Conservation (phyloP, 306 rosid species). For the Hippophae gyantsensis region DNA sequence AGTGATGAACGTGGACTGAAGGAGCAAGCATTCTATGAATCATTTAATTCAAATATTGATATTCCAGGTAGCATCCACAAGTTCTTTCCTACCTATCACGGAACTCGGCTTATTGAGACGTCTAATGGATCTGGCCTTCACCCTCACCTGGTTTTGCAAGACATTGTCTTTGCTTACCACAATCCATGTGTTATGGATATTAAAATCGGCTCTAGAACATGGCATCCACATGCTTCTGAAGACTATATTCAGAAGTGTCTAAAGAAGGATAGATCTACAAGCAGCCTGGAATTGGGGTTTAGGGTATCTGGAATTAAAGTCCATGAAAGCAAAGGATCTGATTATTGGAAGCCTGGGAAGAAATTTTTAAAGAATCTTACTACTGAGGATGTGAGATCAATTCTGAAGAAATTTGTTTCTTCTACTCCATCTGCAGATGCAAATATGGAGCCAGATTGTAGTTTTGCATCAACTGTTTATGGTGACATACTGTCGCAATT, state of each 20-base stretch:
- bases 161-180: slow-evolving; percentile 16
- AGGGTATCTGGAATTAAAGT: slow-evolving; percentile 64
- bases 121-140: slow-evolving; percentile 66
- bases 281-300: slow-evolving; percentile 46
- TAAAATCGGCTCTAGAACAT: slow-evolving; percentile 78
- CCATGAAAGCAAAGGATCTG: slow-evolving; percentile 22
- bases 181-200: slow-evolving; percentile 54
- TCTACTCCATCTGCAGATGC: slow-evolving; percentile 24
- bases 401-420: slow-evolving; percentile 58
- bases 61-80: slow-evolving; percentile 29
- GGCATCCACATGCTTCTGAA: slow-evolving; percentile 54
- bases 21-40: slow-evolving; percentile 42
- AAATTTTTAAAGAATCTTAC: slow-evolving; percentile 20
- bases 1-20: slow-evolving; percentile 41
- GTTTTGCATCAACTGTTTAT: slow-evolving; percentile 36
- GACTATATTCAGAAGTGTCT: slow-evolving; percentile 46
- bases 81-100: slow-evolving; percentile 55
- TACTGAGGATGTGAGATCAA: slow-evolving; percentile 18
- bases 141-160: slow-evolving; percentile 56
- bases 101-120: slow-evolving; percentile 40
- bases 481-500: slow-evolving; percentile 52
- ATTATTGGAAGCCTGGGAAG: slow-evolving; percentile 47
- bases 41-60: slow-evolving; percentile 23
- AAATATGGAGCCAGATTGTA: slow-evolving; percentile 34
- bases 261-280: slow-evolving; percentile 39